Evolutionary conservation across 2,329 filamentous ascomycete genomes (phyloP).

Genomic region (Parastagonospora nodorum): DNA sequence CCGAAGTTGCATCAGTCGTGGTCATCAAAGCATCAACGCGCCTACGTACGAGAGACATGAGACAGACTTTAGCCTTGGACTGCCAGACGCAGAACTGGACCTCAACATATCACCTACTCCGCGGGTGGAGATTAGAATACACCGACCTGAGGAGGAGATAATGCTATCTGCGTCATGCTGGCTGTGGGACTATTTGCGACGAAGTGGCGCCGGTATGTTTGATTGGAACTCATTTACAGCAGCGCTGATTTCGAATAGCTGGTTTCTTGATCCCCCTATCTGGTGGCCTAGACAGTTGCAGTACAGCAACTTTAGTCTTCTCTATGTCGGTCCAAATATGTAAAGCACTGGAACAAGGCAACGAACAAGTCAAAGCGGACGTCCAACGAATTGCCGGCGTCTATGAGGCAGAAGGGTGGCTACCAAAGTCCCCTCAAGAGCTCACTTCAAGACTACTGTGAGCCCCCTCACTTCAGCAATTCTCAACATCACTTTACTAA

Average conservation of each 20-base stretch:
- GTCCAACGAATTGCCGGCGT: slow-evolving; percentile 59
- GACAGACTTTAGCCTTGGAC: slow-evolving; percentile 53
- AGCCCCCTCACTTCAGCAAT: neutral
- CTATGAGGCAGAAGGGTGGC: slow-evolving; percentile 52
- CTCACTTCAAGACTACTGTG: slow-evolving; percentile 63
- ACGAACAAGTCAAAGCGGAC: slow-evolving; percentile 61
- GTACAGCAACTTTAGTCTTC: slow-evolving; percentile 36
- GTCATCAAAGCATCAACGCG: slow-evolving; percentile 61
- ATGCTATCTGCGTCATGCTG: slow-evolving; percentile 67
- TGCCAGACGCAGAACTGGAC: slow-evolving; percentile 50
- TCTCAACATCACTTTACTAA: neutral
- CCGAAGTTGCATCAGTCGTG: slow-evolving; percentile 60
- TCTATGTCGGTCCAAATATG: slow-evolving; percentile 63
- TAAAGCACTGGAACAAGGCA: slow-evolving; percentile 55
- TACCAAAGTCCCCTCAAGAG: slow-evolving; percentile 64
- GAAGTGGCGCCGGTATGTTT: slow-evolving; percentile 55
- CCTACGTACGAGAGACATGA: slow-evolving; percentile 54
- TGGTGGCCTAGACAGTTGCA: slow-evolving; percentile 66
- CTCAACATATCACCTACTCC: slow-evolving; percentile 52
- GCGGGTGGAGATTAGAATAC: slow-evolving; percentile 33
- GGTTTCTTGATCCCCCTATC: slow-evolving; percentile 64
- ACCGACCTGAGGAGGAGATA: slow-evolving; percentile 65
- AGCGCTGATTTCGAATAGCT: slow-evolving; percentile 26
- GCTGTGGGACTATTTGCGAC: slow-evolving; percentile 67
- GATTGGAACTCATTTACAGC: neutral